Evolutionary conservation across 768 basidiomycete species (phyloP).

Genomic region (Russula lepida): DNA sequence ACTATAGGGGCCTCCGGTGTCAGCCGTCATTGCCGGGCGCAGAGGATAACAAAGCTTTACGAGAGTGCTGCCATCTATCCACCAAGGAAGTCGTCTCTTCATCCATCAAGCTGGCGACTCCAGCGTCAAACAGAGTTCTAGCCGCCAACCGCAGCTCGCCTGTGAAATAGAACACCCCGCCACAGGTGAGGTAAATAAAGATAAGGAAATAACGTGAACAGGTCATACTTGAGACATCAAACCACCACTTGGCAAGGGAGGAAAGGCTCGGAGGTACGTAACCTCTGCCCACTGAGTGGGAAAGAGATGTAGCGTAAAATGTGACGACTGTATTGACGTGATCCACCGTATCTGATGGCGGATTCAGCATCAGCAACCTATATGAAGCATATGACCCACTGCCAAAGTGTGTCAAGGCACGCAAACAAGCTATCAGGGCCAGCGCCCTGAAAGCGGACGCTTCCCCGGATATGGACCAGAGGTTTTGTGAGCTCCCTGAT

Average conservation of each 20-base stretch:
- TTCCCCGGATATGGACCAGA: slow-evolving; percentile 68
- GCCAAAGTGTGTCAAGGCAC: slow-evolving; percentile 62
- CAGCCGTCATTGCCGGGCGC: slow-evolving; percentile 13
- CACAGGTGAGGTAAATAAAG: neutral
- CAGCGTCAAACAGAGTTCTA: slow-evolving; percentile 68
- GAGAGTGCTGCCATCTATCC: slow-evolving; percentile 54
- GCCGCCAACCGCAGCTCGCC: slow-evolving; percentile 74
- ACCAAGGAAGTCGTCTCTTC: slow-evolving; percentile 51
- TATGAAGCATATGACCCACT: slow-evolving; percentile 32
- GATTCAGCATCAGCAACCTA: neutral
- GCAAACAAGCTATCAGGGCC: slow-evolving; percentile 56
- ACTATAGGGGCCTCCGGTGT: slow-evolving; percentile 32
- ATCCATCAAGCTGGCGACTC: slow-evolving; percentile 58
- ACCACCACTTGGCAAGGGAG: slow-evolving; percentile 67
- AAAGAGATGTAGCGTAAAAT: slow-evolving; percentile 72
- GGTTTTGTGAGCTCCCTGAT: slow-evolving; percentile 30
- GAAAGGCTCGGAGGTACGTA: slow-evolving; percentile 66
- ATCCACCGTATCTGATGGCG: slow-evolving; percentile 50
- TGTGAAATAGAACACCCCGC: slow-evolving; percentile 25
- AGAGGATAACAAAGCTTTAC: slow-evolving; percentile 33
- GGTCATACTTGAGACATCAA: slow-evolving; percentile 58
- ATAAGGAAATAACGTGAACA: neutral
- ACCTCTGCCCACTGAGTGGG: slow-evolving; percentile 45
- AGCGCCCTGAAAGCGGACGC: slow-evolving; percentile 66
- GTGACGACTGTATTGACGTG: slow-evolving; percentile 65